phyloP scores from a whole-genome alignment of 257 asterid species.

The Mentha longifolia region DNA sequence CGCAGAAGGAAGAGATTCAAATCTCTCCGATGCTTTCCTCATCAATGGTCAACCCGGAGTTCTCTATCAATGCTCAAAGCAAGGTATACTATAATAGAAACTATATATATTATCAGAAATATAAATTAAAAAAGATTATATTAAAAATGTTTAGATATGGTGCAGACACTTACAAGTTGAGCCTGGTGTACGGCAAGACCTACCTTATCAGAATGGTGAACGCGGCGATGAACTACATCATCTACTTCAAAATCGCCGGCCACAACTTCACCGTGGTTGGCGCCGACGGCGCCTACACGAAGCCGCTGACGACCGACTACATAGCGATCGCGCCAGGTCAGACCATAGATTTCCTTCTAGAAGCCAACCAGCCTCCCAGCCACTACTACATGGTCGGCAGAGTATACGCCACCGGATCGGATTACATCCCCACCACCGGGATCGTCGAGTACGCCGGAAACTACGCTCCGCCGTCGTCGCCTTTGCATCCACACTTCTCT shows the following conservation, averaged over 20 bases:
- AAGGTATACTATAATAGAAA: no score
- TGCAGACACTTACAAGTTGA: slow-evolving; percentile 41
- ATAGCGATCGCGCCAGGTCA: slow-evolving; percentile 63
- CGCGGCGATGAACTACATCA: slow-evolving; percentile 64
- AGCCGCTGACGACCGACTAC: slow-evolving; percentile 39
- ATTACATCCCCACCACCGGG: background rate
- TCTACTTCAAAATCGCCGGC: slow-evolving; percentile 26
- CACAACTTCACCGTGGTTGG: slow-evolving; percentile 40
- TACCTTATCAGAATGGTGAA: slow-evolving; percentile 60
- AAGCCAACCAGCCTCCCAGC: background rate
- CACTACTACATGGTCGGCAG: slow-evolving; percentile 62
- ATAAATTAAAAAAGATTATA: no score
- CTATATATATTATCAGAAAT: no score
- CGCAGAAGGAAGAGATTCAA: no score
- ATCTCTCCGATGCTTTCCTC: no score
- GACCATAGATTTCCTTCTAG: slow-evolving; percentile 28
- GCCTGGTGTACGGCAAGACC: slow-evolving; percentile 50
- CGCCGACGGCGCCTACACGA: slow-evolving; percentile 57
- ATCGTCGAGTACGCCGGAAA: background rate
- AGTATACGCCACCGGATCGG: slow-evolving; percentile 9
- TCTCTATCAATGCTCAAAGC: no score
- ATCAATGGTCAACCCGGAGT: no score
- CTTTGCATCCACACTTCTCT: slow-evolving; percentile 26
- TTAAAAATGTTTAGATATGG: no score
- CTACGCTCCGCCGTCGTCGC: background rate